Conservation (phyloP, 148 eudicot genomes). For the Agrostemma githago region DNA sequence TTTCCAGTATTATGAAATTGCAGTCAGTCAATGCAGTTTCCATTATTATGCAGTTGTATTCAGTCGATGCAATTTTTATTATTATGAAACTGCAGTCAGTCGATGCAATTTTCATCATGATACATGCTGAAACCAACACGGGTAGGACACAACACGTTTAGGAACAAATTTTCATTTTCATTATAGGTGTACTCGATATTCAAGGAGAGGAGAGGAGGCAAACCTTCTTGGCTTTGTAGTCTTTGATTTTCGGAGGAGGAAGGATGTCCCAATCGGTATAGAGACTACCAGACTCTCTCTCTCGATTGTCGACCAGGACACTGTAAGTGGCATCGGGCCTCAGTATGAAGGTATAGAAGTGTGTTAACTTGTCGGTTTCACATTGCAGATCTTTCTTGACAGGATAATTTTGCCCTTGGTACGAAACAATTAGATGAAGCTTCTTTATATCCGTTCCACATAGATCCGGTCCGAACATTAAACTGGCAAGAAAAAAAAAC, state of each 20-base stretch:
- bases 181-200: background rate
- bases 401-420: conserved; percentile 80
- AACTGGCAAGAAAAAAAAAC: conserved; percentile 30
- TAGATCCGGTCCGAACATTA: conserved; percentile 93
- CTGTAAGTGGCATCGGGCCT: conserved; percentile 94
- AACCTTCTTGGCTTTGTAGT: conserved; percentile 79
- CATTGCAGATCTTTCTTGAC: conserved; percentile 68
- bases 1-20: no score
- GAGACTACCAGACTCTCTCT: conserved; percentile 91
- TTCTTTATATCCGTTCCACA: conserved; percentile 78
- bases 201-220: background rate
- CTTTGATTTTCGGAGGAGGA: conserved; percentile 87
- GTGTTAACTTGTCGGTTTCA: conserved; percentile 88
- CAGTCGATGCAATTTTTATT: no score
- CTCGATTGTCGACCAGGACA: conserved; percentile 69
- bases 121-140: no score
- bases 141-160: no score
- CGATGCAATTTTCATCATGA: no score
- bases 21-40: no score
- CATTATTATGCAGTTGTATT: no score
- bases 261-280: conserved; percentile 96
- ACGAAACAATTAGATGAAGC: conserved; percentile 72
- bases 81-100: no score
- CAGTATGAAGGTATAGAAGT: conserved; percentile 85
- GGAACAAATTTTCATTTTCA: no score